Conservation (phyloP, 257 asterid genomes). For the Thymus mandschuricus region DNA sequence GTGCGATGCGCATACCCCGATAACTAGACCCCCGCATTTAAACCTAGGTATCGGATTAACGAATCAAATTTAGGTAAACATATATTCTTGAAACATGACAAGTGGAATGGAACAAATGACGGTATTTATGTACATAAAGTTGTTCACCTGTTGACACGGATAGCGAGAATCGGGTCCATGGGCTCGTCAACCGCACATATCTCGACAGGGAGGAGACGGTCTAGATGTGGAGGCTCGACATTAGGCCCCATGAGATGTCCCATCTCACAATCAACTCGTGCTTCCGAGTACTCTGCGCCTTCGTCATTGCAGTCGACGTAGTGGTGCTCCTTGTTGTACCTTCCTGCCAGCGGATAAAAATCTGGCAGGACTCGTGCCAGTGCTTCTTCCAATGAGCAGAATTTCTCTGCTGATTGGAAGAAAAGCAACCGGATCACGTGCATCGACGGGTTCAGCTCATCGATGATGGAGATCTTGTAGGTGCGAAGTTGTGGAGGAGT, state of each 20-base stretch:
- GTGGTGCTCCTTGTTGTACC: not conserved
- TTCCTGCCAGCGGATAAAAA: conserved; percentile 35
- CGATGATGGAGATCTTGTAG: conserved; percentile 29
- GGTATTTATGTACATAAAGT: too few relatives aligned
- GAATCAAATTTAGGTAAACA: too few relatives aligned
- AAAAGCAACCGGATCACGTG: conserved; percentile 19
- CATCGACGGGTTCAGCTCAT: conserved; percentile 33
- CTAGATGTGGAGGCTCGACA: not conserved
- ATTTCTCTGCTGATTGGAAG: not conserved
- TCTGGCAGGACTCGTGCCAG: conserved; percentile 32
- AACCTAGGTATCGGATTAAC: too few relatives aligned
- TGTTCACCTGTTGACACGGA: not conserved
- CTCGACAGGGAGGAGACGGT: not conserved
- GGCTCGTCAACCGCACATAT: not conserved
- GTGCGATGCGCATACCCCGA: conserved; percentile 32
- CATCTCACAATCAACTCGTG: not conserved
- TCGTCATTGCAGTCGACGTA: not conserved
- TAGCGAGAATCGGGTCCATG: not conserved
- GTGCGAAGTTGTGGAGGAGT: conserved; percentile 26
- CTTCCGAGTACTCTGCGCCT: not conserved
- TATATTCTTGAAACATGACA: too few relatives aligned
- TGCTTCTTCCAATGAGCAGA: not conserved
- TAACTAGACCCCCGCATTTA: not conserved
- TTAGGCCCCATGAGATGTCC: not conserved
- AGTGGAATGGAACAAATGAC: too few relatives aligned